Percentiles rank a stretch among this genome's conserved stretches.
phyloP scores from a whole-genome alignment of 2,329 filamentous ascomycete species.

The Scopulariopsis brevicaulis region DNA sequence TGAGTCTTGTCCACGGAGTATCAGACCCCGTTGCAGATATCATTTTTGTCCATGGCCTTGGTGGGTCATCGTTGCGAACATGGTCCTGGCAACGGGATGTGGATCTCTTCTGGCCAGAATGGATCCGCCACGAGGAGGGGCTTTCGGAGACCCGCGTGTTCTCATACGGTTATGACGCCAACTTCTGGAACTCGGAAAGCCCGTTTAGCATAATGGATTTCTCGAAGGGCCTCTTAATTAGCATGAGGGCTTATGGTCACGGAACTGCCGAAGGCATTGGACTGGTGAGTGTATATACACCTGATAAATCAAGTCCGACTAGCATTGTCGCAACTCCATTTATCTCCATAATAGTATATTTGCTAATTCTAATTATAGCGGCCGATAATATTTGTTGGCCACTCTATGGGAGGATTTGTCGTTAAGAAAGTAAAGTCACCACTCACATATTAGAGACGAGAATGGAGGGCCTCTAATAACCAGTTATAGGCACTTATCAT shows the following conservation, averaged over 20 bases:
- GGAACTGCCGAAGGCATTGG: not conserved
- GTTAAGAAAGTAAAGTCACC: not conserved
- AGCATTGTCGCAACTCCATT: not conserved
- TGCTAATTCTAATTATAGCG: not conserved
- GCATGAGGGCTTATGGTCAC: not conserved
- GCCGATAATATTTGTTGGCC: not conserved
- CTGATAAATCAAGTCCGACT: not conserved
- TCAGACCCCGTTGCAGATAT: not conserved
- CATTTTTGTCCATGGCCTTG: constrained; percentile 2
- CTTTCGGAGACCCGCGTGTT: not conserved
- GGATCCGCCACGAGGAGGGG: not conserved
- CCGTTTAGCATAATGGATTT: not conserved
- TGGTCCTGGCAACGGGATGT: not conserved
- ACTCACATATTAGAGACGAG: not conserved
- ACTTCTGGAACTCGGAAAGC: not conserved
- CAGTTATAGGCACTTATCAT: not conserved
- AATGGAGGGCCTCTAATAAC: not conserved
- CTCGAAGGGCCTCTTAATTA: not conserved
- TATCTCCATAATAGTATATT: not conserved
- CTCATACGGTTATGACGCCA: not conserved
- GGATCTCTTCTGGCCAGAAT: not conserved
- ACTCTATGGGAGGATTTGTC: constrained; percentile 1
- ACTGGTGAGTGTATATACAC: not conserved
- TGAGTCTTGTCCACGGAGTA: not conserved
- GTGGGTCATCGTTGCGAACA: not conserved